These are phyloP conservation scores for Paracoccidioides brasiliensis DNA, from an alignment of 2,329 filamentous ascomycete genomes.

Conservation along the genomic window DNA sequence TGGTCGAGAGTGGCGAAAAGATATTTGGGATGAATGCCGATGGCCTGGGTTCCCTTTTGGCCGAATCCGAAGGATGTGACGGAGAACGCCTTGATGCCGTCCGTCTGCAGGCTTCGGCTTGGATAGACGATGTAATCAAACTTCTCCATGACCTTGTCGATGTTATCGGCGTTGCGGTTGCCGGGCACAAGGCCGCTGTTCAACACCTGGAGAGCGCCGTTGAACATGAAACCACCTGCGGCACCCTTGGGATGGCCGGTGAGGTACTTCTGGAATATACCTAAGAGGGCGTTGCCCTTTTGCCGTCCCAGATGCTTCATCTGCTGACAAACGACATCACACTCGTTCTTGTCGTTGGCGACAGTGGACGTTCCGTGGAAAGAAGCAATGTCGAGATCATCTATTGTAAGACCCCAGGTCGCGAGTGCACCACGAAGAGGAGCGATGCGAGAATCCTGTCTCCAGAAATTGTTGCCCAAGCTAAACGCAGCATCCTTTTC, in stretches of 20 bases:
- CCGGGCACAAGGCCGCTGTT: constrained; percentile 89
- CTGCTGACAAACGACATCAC: constrained; percentile 92
- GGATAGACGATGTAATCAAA: constrained; percentile 98
- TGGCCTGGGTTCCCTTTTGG: constrained; percentile 94
- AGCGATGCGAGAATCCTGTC: constrained; percentile 82
- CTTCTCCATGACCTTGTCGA: constrained; percentile 91
- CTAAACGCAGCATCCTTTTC: constrained; percentile 86
- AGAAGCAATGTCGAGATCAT: constrained; percentile 86
- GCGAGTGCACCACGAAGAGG: constrained; percentile 91
- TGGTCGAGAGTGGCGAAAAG: constrained; percentile 89
- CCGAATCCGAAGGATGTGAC: constrained; percentile 99
- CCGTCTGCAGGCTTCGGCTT: constrained; percentile 87
- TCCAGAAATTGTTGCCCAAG: constrained; percentile 98
- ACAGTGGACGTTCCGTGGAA: constrained; percentile 99
- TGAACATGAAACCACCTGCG: constrained; percentile 99
- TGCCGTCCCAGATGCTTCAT: constrained; percentile 84
- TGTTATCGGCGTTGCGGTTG: constrained; percentile 95
- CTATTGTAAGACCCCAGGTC: constrained; percentile 95
- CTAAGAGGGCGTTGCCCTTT: constrained; percentile 91
- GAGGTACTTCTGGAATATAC: constrained; percentile 98
- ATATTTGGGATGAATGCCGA: constrained; percentile 94
- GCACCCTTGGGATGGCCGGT: constrained; percentile 99
- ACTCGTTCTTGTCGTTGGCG: constrained; percentile 99
- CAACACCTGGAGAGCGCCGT: constrained; percentile 89
- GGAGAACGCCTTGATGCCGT: constrained; percentile 96